Evolutionary conservation across 345 rosid genomes (phyloP).

Genomic region (Barbarea vulgaris): DNA sequence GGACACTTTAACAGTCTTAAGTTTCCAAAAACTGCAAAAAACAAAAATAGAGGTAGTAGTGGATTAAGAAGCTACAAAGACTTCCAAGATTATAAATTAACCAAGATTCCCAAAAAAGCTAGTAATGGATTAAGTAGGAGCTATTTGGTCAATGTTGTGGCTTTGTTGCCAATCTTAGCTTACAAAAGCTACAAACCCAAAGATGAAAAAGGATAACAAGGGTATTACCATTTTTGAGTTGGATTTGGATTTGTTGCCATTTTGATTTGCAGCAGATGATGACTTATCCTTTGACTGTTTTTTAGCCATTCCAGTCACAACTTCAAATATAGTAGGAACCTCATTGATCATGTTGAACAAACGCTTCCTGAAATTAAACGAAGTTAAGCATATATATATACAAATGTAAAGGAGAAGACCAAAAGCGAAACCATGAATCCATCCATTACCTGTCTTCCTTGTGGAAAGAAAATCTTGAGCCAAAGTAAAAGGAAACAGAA

Average conservation of each 20-base stretch:
- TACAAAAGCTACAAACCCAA: background rate
- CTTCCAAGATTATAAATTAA: background rate
- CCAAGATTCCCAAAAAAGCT: background rate
- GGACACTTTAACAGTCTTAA: background rate
- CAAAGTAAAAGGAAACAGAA: slow-evolving; percentile 80
- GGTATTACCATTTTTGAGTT: slow-evolving; percentile 53
- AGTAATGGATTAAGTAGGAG: background rate
- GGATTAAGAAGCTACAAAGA: background rate
- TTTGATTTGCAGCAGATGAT: slow-evolving; percentile 52
- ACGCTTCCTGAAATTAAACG: slow-evolving; percentile 55
- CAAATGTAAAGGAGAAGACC: background rate
- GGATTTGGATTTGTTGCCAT: slow-evolving; percentile 62
- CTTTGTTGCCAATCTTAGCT: background rate
- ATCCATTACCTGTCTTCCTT: slow-evolving; percentile 60
- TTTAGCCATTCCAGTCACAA: slow-evolving; percentile 55
- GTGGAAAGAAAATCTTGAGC: slow-evolving; percentile 69
- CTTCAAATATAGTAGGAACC: slow-evolving; percentile 73
- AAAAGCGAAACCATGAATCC: background rate
- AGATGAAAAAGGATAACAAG: background rate
- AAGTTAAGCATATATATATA: background rate
- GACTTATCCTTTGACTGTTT: slow-evolving; percentile 61
- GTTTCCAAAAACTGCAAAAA: background rate
- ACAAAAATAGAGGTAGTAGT: background rate
- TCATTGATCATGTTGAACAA: slow-evolving; percentile 73
- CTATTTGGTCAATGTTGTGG: background rate